Percentiles rank a stretch among this genome's conserved stretches.
phyloP scores from a whole-genome alignment of 805 yeast genomes.

The Wickerhamomyces alni region DNA sequence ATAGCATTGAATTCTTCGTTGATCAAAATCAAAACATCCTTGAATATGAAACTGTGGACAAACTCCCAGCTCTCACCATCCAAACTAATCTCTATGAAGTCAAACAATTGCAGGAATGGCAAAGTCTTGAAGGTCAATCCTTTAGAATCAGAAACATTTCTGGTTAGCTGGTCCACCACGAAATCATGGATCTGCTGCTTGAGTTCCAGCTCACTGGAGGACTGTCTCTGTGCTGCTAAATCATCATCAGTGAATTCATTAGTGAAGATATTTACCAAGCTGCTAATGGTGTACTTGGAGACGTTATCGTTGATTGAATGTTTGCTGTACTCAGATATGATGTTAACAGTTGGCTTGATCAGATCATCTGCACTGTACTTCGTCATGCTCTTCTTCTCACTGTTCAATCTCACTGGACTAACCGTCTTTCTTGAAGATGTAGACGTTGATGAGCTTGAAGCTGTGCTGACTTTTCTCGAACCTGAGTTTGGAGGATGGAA shows the following conservation, averaged over 20 bases:
- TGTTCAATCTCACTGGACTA: background rate
- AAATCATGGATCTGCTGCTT: constrained; percentile 12
- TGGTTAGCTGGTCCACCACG: constrained; percentile 3
- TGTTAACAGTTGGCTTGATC: constrained; percentile 13
- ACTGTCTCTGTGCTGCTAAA: background rate
- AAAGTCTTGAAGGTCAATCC: constrained; percentile 13
- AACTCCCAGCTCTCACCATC: constrained; percentile 39
- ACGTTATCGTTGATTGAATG: constrained; percentile 10
- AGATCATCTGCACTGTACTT: constrained; percentile 10
- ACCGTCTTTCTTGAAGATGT: background rate
- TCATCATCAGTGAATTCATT: constrained; percentile 9
- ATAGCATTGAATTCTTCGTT: constrained; percentile 19
- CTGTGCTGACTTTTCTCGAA: background rate
- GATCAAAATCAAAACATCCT: constrained; percentile 24
- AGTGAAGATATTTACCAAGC: constrained; percentile 16
- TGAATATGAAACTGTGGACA: constrained; percentile 29
- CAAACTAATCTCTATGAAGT: constrained; percentile 34
- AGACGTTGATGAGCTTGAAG: background rate
- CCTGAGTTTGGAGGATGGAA: constrained; percentile 4
- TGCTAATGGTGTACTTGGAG: constrained; percentile 6
- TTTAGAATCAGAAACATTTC: constrained; percentile 4
- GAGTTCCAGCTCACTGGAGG: constrained; percentile 1
- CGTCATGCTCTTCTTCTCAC: constrained; percentile 1
- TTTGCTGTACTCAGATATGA: constrained; percentile 20
- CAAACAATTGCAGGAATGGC: constrained; percentile 33